These are phyloP conservation scores for Zymoseptoria crescenta DNA, from an alignment of 2,329 filamentous ascomycete species.

Conservation along the genomic window DNA sequence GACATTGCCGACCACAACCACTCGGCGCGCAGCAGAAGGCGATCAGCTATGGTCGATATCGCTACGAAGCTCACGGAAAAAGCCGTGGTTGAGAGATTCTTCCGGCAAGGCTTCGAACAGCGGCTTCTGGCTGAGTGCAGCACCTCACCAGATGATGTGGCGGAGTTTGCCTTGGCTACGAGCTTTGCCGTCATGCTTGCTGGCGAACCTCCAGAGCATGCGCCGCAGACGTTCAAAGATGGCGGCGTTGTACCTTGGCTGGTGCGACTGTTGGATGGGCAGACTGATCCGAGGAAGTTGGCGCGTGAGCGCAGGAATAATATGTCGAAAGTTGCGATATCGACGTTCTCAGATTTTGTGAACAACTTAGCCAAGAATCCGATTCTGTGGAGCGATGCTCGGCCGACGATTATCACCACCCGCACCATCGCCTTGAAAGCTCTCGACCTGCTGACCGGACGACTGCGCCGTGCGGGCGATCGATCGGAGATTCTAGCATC, in stretches of 20 bases:
- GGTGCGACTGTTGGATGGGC: conserved; percentile 44
- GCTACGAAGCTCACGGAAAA: conserved; percentile 49
- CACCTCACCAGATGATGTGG: conserved; percentile 35
- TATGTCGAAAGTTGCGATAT: conserved; percentile 58
- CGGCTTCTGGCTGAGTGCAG: conserved; percentile 57
- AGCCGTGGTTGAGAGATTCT: conserved; percentile 60
- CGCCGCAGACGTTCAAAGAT: conserved; percentile 46
- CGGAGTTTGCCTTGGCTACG: conserved; percentile 56
- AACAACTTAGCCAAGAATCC: conserved; percentile 32
- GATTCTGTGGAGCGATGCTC: conserved; percentile 52
- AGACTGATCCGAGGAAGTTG: conserved; percentile 44
- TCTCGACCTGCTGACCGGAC: conserved; percentile 50
- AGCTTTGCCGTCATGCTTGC: conserved; percentile 56
- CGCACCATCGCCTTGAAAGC: conserved; percentile 57
- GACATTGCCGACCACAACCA: conserved; percentile 45
- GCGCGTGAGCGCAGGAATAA: conserved; percentile 59
- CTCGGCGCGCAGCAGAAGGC: conserved; percentile 40
- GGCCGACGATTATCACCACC: conserved; percentile 49
- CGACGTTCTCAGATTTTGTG: conserved; percentile 49
- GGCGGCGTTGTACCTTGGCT: conserved; percentile 37
- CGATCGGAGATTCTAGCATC: conserved; percentile 42
- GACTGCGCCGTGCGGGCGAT: conserved; percentile 38
- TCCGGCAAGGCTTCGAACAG: conserved; percentile 64
- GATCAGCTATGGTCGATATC: conserved; percentile 50
- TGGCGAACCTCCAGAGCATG: conserved; percentile 52